These are phyloP conservation scores for Cutaneotrichosporon cutaneum DNA, from an alignment of 1,284 basidiomycete genomes.

Conservation along the genomic window DNA sequence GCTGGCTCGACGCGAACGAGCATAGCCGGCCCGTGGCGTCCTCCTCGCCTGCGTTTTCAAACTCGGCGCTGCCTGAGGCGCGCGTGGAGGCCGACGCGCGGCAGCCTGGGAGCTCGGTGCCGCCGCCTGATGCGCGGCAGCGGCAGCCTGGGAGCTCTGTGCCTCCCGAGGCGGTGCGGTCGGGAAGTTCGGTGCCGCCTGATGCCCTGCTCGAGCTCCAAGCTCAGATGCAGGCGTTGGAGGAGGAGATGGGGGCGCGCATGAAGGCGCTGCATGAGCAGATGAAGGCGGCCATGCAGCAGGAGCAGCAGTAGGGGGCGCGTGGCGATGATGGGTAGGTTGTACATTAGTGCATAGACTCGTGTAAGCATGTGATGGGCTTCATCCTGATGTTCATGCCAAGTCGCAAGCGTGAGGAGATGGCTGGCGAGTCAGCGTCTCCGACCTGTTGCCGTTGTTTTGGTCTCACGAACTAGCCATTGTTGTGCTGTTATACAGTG, in stretches of 20 bases:
- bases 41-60: not conserved
- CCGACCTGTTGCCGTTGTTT: too few species aligned
- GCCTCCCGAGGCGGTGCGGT: not conserved
- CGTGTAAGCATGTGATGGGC: not conserved
- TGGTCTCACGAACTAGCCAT: not conserved
- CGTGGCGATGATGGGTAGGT: not conserved
- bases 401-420: too few species aligned
- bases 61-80: not conserved
- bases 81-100: not conserved
- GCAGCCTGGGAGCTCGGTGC: not conserved
- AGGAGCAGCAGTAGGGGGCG: not conserved
- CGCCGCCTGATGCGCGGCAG: not conserved
- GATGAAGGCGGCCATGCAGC: not conserved
- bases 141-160: not conserved
- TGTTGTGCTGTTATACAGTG: not conserved
- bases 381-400: not conserved
- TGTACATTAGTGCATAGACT: not conserved
- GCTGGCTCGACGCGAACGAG: not conserved
- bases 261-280: not conserved
- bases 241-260: not conserved
- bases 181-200: not conserved
- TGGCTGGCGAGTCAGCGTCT: too few species aligned
- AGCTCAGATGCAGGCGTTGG: not conserved
- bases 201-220: not conserved
- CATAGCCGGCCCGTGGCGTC: not conserved